Conservation (phyloP, 169 alveolate genomes). For the Plasmodium gaboni region DNA sequence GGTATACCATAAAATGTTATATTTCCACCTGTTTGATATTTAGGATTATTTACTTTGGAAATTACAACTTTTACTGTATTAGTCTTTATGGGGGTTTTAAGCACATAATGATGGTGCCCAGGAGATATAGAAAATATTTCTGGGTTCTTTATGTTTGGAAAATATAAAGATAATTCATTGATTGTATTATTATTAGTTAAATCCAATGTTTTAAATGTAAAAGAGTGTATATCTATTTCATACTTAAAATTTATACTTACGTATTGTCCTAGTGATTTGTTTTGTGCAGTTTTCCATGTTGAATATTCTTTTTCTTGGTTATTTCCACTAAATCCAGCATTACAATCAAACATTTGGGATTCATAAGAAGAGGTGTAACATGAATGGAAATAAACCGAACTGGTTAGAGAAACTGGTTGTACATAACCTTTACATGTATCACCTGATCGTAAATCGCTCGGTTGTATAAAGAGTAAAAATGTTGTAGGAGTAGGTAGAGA, state of each 20-base stretch:
- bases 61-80: slow-evolving; percentile 67
- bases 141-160: slow-evolving; percentile 60
- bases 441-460: slow-evolving; percentile 69
- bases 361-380: slow-evolving; percentile 81
- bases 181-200: slow-evolving; percentile 78
- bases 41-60: slow-evolving; percentile 67
- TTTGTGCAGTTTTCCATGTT: slow-evolving; percentile 80
- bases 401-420: slow-evolving; percentile 71
- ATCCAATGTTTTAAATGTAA: slow-evolving; percentile 80
- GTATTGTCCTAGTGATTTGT: slow-evolving; percentile 82
- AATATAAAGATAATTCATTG: slow-evolving; percentile 80
- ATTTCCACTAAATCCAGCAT: slow-evolving; percentile 82
- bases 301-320: slow-evolving; percentile 83
- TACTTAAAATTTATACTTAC: slow-evolving; percentile 79
- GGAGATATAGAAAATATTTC: slow-evolving; percentile 58
- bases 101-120: slow-evolving; percentile 67
- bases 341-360: slow-evolving; percentile 81
- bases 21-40: slow-evolving; percentile 55
- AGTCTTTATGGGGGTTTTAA: slow-evolving; percentile 57
- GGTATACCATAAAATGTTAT: slow-evolving; percentile 72
- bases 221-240: slow-evolving; percentile 82
- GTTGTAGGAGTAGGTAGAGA: slow-evolving; percentile 74
- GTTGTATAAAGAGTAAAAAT: slow-evolving; percentile 78
- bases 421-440: slow-evolving; percentile 76
- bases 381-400: slow-evolving; percentile 55